phyloP scores from a whole-genome alignment of 2,329 filamentous ascomycete genomes.

The Aspergillus neotritici region DNA sequence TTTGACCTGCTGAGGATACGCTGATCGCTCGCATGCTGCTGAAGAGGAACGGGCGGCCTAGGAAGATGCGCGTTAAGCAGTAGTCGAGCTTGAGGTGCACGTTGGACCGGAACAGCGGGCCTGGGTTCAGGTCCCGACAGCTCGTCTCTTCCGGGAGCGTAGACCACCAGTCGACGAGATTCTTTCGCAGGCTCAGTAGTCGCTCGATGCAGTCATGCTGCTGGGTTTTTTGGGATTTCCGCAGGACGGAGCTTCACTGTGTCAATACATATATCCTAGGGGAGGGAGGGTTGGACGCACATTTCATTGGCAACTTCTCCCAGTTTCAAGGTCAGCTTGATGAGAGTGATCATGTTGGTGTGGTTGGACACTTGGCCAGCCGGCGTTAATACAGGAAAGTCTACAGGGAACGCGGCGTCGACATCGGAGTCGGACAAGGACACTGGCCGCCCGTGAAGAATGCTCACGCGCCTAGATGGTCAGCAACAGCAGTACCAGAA shows the following conservation, averaged over 20 bases:
- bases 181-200: constrained; percentile 34
- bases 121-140: constrained; percentile 39
- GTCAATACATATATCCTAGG: constrained; percentile 12
- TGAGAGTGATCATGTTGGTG: constrained; percentile 45
- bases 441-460: constrained; percentile 52
- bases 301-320: constrained; percentile 39
- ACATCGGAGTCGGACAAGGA: constrained; percentile 51
- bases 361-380: constrained; percentile 40
- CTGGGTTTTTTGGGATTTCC: constrained; percentile 35
- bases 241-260: constrained; percentile 32
- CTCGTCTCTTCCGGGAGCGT: constrained; percentile 35
- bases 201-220: constrained; percentile 38
- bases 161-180: constrained; percentile 41
- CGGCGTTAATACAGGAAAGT: constrained; percentile 42
- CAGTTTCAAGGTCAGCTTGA: constrained; percentile 40
- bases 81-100: constrained; percentile 51
- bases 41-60: constrained; percentile 51
- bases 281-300: constrained; percentile 17
- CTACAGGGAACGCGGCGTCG: constrained; percentile 49
- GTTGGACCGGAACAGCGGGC: constrained; percentile 43
- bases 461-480: constrained; percentile 46
- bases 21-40: constrained; percentile 30
- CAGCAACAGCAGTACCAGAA: background rate
- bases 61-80: constrained; percentile 50
- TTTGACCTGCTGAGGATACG: constrained; percentile 14